Evolutionary conservation across 306 rosid genomes (phyloP).

Genomic region (Potentilla sterilis): DNA sequence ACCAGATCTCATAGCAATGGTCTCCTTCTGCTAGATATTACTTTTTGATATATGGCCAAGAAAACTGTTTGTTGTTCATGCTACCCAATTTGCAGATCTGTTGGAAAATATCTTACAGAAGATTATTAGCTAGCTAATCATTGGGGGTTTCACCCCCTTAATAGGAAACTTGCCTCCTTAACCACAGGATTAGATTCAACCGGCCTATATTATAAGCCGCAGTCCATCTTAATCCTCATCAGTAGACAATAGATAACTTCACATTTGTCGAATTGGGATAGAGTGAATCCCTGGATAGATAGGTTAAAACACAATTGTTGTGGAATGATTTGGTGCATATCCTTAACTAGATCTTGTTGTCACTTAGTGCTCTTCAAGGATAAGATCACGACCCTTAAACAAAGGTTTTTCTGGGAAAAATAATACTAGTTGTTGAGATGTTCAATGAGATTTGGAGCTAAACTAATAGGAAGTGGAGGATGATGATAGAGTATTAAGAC

Average conservation of each 20-base stretch:
- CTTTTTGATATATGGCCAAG: background rate
- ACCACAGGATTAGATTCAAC: background rate
- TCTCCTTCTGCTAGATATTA: background rate
- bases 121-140: slow-evolving; percentile 6
- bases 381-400: background rate
- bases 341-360: slow-evolving; percentile 3
- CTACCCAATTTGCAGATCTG: background rate
- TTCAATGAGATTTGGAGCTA: background rate
- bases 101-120: background rate
- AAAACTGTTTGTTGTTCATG: background rate
- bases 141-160: slow-evolving; percentile 3
- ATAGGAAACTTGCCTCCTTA: background rate
- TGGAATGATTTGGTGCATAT: background rate
- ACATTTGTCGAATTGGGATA: slow-evolving; percentile 9
- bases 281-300: background rate
- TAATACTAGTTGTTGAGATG: background rate
- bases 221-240: background rate
- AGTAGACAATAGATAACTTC: background rate
- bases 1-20: background rate
- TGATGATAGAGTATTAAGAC: background rate
- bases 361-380: background rate
- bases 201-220: background rate
- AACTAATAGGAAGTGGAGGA: background rate
- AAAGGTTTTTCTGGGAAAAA: background rate
- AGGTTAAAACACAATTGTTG: background rate